Percentiles rank a stretch among this genome's conserved stretches.
These are phyloP conservation scores for Hypoxylon subgilvum DNA, from an alignment of 495 filamentous ascomycete species.

Conservation along the genomic window DNA sequence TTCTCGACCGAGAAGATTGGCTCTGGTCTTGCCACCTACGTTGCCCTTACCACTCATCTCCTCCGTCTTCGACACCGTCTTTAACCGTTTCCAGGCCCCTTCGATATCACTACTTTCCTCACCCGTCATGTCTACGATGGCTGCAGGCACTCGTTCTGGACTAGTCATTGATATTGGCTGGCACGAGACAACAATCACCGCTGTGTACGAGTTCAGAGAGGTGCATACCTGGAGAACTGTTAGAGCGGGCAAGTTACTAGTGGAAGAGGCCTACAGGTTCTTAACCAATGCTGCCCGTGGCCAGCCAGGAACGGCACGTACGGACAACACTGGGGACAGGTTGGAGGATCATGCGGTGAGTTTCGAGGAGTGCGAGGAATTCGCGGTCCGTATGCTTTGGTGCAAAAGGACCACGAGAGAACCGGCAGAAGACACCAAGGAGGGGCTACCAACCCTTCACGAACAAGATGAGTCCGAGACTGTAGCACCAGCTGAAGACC, in stretches of 20 bases:
- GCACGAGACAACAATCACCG: conserved; percentile 81
- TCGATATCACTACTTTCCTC: conserved; percentile 80
- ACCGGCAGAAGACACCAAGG: conserved; percentile 30
- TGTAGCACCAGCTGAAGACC: conserved; percentile 31
- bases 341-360: conserved; percentile 48
- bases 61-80: conserved; percentile 73
- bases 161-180: conserved; percentile 90
- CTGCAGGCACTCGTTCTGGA: conserved; percentile 79
- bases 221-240: conserved; percentile 69
- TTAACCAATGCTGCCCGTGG: conserved; percentile 52
- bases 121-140: conserved; percentile 72
- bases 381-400: conserved; percentile 76
- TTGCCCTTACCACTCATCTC: conserved; percentile 82
- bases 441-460: conserved; percentile 53
- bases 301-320: conserved; percentile 17
- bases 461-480: conserved; percentile 56
- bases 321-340: conserved; percentile 36
- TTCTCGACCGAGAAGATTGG: conserved; percentile 71
- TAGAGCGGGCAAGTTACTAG: conserved; percentile 73
- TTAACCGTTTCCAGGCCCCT: conserved; percentile 78
- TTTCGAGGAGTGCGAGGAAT: conserved; percentile 81
- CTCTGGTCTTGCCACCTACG: conserved; percentile 74
- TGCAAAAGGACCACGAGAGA: conserved; percentile 57
- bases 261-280: conserved; percentile 70
- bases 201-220: conserved; percentile 87